Conservation (phyloP, 192 early-diverging fungal genomes). For the Podila minutissima region DNA sequence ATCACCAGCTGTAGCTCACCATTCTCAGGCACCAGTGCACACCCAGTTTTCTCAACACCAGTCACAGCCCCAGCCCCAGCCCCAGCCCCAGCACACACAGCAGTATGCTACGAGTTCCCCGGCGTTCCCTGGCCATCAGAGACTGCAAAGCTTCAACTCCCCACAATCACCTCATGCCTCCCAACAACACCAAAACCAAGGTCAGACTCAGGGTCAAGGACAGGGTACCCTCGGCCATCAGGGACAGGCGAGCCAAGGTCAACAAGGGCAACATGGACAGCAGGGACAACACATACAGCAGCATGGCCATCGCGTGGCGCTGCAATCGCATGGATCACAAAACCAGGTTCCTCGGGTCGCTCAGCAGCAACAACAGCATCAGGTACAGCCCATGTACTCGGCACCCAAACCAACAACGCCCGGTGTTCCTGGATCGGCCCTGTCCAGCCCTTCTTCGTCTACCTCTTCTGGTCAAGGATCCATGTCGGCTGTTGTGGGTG, state of each 20-base stretch:
- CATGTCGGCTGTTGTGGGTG: neutral
- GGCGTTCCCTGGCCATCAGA: slow-evolving; percentile 1
- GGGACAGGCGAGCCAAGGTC: neutral
- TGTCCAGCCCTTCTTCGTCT: neutral
- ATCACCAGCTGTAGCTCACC: slow-evolving; percentile 1
- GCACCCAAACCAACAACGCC: neutral
- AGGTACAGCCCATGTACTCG: neutral
- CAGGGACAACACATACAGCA: neutral
- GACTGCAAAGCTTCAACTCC: slow-evolving; percentile 16
- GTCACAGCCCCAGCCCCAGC: neutral
- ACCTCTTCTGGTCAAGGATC: slow-evolving; percentile 2
- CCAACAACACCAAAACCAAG: slow-evolving; percentile 3
- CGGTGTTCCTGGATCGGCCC: neutral
- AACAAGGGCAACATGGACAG: neutral
- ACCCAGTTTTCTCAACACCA: neutral
- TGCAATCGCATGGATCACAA: too few relatives aligned
- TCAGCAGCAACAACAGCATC: neutral
- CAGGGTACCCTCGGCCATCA: neutral
- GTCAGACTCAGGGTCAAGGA: neutral
- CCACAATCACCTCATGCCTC: slow-evolving; percentile 1
- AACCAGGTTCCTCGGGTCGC: too few relatives aligned
- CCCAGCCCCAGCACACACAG: neutral
- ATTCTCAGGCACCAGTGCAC: neutral
- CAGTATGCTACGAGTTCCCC: neutral
- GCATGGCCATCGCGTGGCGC: neutral